These are phyloP conservation scores for Debaryomycetaceae sp. DNA, from an alignment of 1,139 yeast species.

Conservation along the genomic window DNA sequence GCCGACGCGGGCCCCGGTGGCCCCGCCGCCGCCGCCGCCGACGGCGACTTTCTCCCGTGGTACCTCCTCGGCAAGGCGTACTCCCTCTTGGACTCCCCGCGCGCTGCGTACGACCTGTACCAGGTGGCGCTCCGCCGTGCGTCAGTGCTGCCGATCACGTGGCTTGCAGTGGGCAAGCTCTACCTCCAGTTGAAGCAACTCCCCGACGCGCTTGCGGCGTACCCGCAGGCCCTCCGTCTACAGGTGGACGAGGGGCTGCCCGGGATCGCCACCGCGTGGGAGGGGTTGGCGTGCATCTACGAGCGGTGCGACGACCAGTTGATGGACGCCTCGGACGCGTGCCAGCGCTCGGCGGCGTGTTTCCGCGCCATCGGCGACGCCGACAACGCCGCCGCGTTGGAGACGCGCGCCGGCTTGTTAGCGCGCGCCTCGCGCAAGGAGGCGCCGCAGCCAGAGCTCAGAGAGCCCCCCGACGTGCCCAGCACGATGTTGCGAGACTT, in stretches of 20 bases:
- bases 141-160: conserved; percentile 51
- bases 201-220: conserved; percentile 64
- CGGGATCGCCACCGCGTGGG: conserved; percentile 61
- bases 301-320: conserved; percentile 60
- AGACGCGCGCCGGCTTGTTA: conserved; percentile 38
- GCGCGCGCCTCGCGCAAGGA: conserved; percentile 39
- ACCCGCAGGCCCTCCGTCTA: conserved; percentile 56
- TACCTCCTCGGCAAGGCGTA: conserved; percentile 55
- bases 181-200: conserved; percentile 56
- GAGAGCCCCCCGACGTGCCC: conserved; percentile 51
- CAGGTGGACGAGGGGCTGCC: conserved; percentile 47
- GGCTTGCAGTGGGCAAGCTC: conserved; percentile 63
- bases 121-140: conserved; percentile 56
- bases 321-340: conserved; percentile 58
- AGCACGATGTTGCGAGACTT: conserved; percentile 42
- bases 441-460: conserved; percentile 36
- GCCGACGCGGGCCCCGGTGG: conserved; percentile 10
- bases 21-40: conserved; percentile 12
- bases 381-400: conserved; percentile 36
- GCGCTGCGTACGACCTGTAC: conserved; percentile 53
- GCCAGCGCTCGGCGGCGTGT: conserved; percentile 48
- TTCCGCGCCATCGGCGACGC: conserved; percentile 46
- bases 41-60: conserved; percentile 54
- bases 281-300: conserved; percentile 59
- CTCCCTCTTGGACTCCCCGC: conserved; percentile 40